Base-by-base conservation (phyloP, 2,329 filamentous ascomycete species). In the Amphichorda felina region DNA sequence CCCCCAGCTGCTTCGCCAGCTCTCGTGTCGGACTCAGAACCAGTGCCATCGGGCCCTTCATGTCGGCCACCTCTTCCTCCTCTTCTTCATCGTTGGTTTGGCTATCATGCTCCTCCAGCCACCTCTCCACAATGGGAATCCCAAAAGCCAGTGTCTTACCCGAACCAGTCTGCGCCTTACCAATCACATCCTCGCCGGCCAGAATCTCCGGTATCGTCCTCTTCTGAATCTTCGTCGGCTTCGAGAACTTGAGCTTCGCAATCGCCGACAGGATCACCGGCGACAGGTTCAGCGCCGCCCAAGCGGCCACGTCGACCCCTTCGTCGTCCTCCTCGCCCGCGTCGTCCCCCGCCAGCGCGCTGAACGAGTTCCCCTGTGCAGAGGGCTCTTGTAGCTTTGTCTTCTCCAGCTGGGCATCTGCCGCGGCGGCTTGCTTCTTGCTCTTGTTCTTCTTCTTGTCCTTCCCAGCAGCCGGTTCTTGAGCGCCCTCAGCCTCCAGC, bases 121-220 rank as follows among this genome's bases (percentile, higher is more conserved):
- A 95, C 37, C 72, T 70, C 56, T 98, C 88, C 8, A 96, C 66
- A 38, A 98, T 91, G 0, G 91, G 91, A 42, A 98, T 87, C 2
- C 82, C 86, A 56, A 94, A 98, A 0, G 91, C 89, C 30, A 98
- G 64, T 0, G 91, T 98, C 61, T 98, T 98, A 47, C 91, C 91
- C 11, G 91, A 96, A 44, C 91, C 91, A 0, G 91, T 98, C 9
- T 89, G 82, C 2, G 91, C 91, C 61, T 98, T 98, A 29, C 91
- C 91, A 43, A 98, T 82, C 13, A 96, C 81, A 56, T 98, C 89
- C 52, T 84, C 82, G 0, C 89, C 89, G 5, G 75, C 73, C 15
- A 89, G 54, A 31, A 95, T 83, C 36, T 83, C 72, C 0, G 91
- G 88, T 46, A 98, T 94, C 1, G 84, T 68, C 24, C 75, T 68